These are phyloP conservation scores for Paraurostyla sp. DNA, from an alignment of 73 alveolate genomes.

Conservation along the genomic window DNA sequence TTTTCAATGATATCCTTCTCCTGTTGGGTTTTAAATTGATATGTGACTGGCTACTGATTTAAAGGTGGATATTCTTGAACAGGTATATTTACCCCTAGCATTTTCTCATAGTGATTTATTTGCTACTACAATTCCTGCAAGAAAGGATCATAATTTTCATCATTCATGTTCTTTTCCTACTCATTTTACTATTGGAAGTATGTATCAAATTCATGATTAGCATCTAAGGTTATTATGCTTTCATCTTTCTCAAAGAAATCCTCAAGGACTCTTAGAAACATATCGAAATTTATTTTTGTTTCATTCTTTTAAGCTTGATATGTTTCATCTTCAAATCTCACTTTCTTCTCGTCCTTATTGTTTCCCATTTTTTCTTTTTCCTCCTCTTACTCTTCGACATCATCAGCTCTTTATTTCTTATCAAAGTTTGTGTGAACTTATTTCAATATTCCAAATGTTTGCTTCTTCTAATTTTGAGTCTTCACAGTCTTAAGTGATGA, in stretches of 20 bases:
- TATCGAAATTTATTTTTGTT: neutral
- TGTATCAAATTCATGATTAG: constrained; percentile 34
- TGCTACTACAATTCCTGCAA: neutral
- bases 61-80: constrained; percentile 6
- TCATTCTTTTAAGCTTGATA: constrained; percentile 28
- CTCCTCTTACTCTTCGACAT: neutral
- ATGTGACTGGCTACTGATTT: neutral
- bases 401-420: neutral
- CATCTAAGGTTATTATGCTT: constrained; percentile 7
- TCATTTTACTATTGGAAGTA: neutral
- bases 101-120: constrained; percentile 33
- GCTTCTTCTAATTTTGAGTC: neutral
- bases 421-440: neutral
- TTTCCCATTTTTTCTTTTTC: neutral
- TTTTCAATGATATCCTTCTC: constrained; percentile 36
- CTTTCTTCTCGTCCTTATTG: neutral
- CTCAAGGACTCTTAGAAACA: constrained; percentile 21
- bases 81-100: neutral
- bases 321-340: constrained; percentile 47
- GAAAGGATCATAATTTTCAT: constrained; percentile 41
- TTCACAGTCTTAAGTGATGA: too few species aligned
- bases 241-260: neutral
- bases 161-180: constrained; percentile 20
- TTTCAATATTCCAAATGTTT: neutral
- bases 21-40: constrained; percentile 6